phyloP scores from a whole-genome alignment of 139 green algal genomes.

The Eudorina sp. region DNA sequence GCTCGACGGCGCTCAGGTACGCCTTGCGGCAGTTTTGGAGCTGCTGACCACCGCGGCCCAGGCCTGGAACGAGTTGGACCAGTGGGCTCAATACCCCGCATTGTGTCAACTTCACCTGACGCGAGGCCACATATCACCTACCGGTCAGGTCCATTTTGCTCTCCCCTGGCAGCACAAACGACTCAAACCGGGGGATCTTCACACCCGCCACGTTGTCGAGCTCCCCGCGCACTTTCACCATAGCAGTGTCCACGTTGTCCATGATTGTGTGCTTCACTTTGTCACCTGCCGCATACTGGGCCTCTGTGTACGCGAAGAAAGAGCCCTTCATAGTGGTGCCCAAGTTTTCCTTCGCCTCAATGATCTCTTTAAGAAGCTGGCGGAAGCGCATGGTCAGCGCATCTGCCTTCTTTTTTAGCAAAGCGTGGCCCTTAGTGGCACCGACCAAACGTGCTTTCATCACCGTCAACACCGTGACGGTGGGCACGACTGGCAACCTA shows the following conservation, averaged over 20 bases:
- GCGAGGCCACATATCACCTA: slow-evolving; percentile 25
- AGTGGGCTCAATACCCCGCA: background rate
- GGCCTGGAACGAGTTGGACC: slow-evolving; percentile 64
- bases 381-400: slow-evolving; percentile 92
- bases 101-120: background rate
- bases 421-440: slow-evolving; percentile 91
- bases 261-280: slow-evolving; percentile 95
- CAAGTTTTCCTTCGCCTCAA: slow-evolving; percentile 89
- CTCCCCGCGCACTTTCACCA: slow-evolving; percentile 58
- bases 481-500: slow-evolving; percentile 82
- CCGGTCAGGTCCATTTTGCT: slow-evolving; percentile 90
- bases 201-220: slow-evolving; percentile 99
- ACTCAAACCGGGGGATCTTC: slow-evolving; percentile 95
- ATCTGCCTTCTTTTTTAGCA: slow-evolving; percentile 99
- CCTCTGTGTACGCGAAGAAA: slow-evolving; percentile 96
- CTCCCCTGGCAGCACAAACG: slow-evolving; percentile 72
- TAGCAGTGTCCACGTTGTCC: slow-evolving; percentile 80
- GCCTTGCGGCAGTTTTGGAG: slow-evolving; percentile 90
- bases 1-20: slow-evolving; percentile 86
- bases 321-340: slow-evolving; percentile 92
- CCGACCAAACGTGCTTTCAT: slow-evolving; percentile 91
- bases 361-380: slow-evolving; percentile 90
- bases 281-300: slow-evolving; percentile 95
- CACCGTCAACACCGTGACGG: slow-evolving; percentile 91
- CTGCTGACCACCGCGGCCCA: slow-evolving; percentile 94